Evolutionary conservation across 1,139 yeast genomes (phyloP), one percentile per base, ranked within the genome.

Genomic region (Nakaseomyces kungkrabaensis): DNA sequence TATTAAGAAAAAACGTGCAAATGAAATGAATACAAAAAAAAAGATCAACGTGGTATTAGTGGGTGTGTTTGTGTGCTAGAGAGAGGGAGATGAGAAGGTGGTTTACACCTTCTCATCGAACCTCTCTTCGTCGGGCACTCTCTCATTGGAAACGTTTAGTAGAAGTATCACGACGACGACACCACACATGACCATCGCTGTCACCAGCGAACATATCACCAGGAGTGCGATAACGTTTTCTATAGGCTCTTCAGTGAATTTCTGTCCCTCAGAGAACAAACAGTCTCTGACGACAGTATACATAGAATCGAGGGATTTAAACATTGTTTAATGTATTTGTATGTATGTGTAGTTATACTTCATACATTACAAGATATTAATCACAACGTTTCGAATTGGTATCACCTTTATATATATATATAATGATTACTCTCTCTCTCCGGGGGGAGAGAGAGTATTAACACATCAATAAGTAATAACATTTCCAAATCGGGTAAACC

Each of bases 291-390:
- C 34, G 7, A 41, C 44, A 9, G 33, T 41, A 34, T 41, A 41
- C 44, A 41, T 41, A 29, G 44, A 27, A 41, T 41, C 44, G 44
- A 41, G 34, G 34, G 44, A 38, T 11, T 38, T 38, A 11, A 38
- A n/a, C 42, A 38, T 38, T 7, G 10, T 6, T 37, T 4, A 26
- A 17, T 17, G 22, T 17, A 17, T 2, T 17, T 17, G 24, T 37
- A 5, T 37, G 10, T 13, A 25, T 17, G 22, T 17, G 22, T 17
- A 17, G 22, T 17, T 22, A 17, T 13, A 3, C 1, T 7, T 6
- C 3, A 29, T 29, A 29, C 31, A 29, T 2, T 2, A 29, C 31
- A 29, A 29, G n/a, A n/a, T n/a, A n/a, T n/a, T n/a, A n/a, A n/a
- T n/a, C 3, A 29, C 31, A 29, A 29, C 3, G 9, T 9, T 33